Percentiles rank a stretch among this genome's conserved stretches.
phyloP scores from a whole-genome alignment of 1,139 yeast species.

The Yamadazyma buinensis region DNA sequence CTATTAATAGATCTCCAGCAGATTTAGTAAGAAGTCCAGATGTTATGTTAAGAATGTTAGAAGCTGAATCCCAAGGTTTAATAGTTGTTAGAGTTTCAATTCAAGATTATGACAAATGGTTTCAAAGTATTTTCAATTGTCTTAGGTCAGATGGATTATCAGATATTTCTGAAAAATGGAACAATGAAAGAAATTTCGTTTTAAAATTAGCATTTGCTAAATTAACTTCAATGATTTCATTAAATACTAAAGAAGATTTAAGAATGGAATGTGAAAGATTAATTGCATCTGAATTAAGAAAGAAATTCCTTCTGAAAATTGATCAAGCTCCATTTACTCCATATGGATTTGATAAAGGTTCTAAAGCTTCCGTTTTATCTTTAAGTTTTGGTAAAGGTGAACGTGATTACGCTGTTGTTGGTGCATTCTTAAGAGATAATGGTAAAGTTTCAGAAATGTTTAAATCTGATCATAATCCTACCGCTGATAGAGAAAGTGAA shows the following conservation, averaged over 20 bases:
- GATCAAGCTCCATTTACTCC: conserved; percentile 96
- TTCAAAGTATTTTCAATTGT: conserved; percentile 49
- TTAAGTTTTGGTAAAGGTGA: conserved; percentile 86
- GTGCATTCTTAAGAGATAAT: conserved; percentile 70
- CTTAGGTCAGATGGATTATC: conserved; percentile 82
- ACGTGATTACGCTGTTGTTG: conserved; percentile 82
- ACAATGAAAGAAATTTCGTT: conserved; percentile 64
- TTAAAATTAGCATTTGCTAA: conserved; percentile 66
- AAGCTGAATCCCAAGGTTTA: conserved; percentile 74
- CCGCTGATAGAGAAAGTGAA: conserved; percentile 48
- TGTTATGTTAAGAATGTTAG: conserved; percentile 79
- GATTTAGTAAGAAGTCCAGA: conserved; percentile 78
- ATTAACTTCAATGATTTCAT: conserved; percentile 63
- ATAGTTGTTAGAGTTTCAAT: conserved; percentile 46
- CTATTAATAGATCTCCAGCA: conserved; percentile 71
- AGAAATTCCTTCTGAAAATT: conserved; percentile 61
- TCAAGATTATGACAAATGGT: conserved; percentile 41
- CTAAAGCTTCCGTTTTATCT: conserved; percentile 80
- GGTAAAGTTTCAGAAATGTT: conserved; percentile 75
- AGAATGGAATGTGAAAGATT: conserved; percentile 73
- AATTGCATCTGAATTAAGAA: conserved; percentile 67
- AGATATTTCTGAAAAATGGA: conserved; percentile 80
- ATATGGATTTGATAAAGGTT: conserved; percentile 69
- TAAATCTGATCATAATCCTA: conserved; percentile 76
- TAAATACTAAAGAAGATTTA: conserved; percentile 80